Conservation (phyloP, 139 green algal genomes). For the Nannochloris sp. region DNA sequence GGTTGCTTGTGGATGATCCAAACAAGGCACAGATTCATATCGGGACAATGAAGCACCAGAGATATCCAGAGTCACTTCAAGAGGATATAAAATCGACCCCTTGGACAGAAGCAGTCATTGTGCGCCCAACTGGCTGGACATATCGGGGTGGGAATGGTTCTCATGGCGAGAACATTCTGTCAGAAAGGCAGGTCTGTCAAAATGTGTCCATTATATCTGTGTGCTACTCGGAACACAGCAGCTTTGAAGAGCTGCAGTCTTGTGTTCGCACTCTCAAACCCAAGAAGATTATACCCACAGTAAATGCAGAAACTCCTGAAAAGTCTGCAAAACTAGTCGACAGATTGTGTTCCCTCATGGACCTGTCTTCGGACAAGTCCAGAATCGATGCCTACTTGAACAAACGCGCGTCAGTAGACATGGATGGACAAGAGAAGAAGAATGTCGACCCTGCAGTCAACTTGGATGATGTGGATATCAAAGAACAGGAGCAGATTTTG, state of each 20-base stretch:
- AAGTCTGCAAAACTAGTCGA: conserved; percentile 34
- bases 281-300: conserved; percentile 43
- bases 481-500: background rate
- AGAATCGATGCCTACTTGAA: conserved; percentile 42
- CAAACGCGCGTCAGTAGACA: no score
- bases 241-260: conserved; percentile 51
- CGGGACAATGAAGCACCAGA: background rate
- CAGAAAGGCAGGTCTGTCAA: background rate
- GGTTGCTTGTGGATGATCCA: background rate
- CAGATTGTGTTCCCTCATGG: conserved; percentile 42
- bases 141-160: background rate
- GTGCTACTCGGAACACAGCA: conserved; percentile 73
- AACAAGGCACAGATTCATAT: conserved; percentile 3
- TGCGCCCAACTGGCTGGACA: conserved; percentile 5
- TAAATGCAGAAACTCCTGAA: conserved; percentile 51
- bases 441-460: background rate
- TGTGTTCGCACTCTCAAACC: conserved; percentile 62
- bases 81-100: background rate
- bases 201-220: conserved; percentile 67
- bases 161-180: background rate
- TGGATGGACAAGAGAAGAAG: background rate
- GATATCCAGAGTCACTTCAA: background rate
- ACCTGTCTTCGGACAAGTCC: conserved; percentile 40
- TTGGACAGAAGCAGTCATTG: background rate
- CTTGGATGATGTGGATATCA: background rate